Percentiles rank a stretch among this genome's conserved stretches.
Conservation (phyloP, 208 protist species). For the Plasmodiophora brassicae region DNA sequence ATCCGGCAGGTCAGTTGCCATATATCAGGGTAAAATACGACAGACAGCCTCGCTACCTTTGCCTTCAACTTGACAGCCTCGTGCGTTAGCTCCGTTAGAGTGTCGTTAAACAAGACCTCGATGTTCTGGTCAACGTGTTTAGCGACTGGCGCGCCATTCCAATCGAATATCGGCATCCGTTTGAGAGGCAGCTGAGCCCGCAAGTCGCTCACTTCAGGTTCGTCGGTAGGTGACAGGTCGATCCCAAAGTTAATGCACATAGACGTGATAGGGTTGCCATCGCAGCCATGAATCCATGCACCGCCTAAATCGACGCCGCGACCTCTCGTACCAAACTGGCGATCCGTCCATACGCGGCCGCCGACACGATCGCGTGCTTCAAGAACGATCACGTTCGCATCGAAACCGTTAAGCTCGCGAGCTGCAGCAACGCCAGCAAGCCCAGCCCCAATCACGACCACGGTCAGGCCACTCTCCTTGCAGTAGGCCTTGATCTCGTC, state of each 20-base stretch:
- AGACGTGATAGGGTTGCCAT: not conserved
- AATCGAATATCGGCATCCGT: not conserved
- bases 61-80: not conserved
- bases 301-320: not conserved
- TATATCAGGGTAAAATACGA: too few species aligned
- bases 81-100: not conserved
- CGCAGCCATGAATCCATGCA: not conserved
- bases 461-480: not conserved
- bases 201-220: not conserved
- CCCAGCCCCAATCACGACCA: not conserved
- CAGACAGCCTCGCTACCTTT: not conserved
- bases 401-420: not conserved
- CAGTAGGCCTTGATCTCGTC: not conserved
- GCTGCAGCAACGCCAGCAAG: not conserved
- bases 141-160: not conserved
- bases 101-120: not conserved
- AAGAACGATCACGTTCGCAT: not conserved
- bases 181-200: not conserved
- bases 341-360: not conserved
- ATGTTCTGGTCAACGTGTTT: not conserved
- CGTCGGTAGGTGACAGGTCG: not conserved
- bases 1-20: too few species aligned
- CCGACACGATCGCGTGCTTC: conserved; percentile 22
- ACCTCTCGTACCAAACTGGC: not conserved
- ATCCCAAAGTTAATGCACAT: not conserved